Evolutionary conservation across 352 stramenopile species (phyloP).

Genomic region (Thraustochytrium striatum): DNA sequence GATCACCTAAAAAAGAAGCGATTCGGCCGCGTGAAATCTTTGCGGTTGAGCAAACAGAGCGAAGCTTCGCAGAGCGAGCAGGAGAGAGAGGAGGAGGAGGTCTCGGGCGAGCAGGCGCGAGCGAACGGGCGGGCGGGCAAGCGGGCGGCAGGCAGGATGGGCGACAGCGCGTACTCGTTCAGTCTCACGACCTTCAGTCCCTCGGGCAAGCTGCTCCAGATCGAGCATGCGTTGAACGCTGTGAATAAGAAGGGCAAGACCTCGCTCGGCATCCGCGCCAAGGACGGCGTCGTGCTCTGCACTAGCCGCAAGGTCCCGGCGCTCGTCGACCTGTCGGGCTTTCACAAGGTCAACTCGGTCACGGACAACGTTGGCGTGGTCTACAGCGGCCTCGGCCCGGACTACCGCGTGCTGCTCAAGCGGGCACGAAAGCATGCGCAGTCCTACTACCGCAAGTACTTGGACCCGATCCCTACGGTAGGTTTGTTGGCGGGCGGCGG

Average conservation of each 20-base stretch:
- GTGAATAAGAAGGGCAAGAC: slow-evolving; percentile 91
- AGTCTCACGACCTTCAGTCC: slow-evolving; percentile 98
- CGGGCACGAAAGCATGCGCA: slow-evolving; percentile 92
- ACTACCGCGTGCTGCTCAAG: slow-evolving; percentile 96
- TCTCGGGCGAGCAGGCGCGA: neutral
- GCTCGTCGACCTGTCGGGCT: slow-evolving; percentile 87
- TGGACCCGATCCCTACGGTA: slow-evolving; percentile 85
- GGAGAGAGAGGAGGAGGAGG: no score
- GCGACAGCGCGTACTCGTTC: slow-evolving; percentile 84
- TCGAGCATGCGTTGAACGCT: slow-evolving; percentile 98
- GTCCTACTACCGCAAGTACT: slow-evolving; percentile 91
- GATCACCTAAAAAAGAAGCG: no score
- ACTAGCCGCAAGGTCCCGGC: slow-evolving; percentile 96
- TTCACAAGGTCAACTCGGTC: slow-evolving; percentile 93
- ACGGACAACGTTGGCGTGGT: slow-evolving; percentile 86
- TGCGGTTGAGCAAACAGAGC: no score
- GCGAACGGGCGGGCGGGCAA: neutral
- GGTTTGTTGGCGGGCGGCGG: no score
- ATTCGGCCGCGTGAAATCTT: no score
- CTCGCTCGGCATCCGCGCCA: slow-evolving; percentile 95
- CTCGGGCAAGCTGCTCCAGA: slow-evolving; percentile 98
- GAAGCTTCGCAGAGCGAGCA: no score
- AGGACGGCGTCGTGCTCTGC: slow-evolving; percentile 97
- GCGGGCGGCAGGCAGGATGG: slow-evolving; percentile 40
- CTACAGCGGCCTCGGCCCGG: slow-evolving; percentile 93